Percentiles rank a stretch among this genome's conserved stretches.
These are phyloP conservation scores for Paecilomyces sp. DNA, from an alignment of 2,329 filamentous ascomycete genomes.

Conservation along the genomic window DNA sequence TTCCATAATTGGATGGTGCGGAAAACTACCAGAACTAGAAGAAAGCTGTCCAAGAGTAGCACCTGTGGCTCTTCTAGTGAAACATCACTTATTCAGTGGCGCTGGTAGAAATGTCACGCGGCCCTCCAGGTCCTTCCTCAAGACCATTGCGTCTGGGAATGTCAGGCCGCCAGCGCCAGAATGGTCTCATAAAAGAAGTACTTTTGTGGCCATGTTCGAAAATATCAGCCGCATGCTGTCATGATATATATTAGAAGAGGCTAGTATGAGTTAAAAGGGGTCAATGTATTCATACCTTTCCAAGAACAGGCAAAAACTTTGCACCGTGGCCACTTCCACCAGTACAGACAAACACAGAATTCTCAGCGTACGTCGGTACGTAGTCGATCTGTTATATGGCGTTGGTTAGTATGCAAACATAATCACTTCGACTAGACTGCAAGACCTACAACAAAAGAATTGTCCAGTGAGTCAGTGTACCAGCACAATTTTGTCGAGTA, in stretches of 20 bases:
- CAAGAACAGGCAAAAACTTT: conserved; percentile 29
- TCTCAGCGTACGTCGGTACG: conserved; percentile 19
- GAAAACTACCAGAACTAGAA: too few species aligned
- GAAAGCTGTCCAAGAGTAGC: too few species aligned
- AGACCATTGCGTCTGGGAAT: conserved; percentile 20
- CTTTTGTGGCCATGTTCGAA: conserved; percentile 18
- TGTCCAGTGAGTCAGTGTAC: conserved; percentile 31
- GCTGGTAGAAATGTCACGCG: conserved; percentile 8
- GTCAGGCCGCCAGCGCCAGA: conserved; percentile 25
- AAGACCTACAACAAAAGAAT: conserved; percentile 18
- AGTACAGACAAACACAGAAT: conserved; percentile 27
- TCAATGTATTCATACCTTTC: conserved; percentile 13
- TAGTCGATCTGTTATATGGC: conserved; percentile 18
- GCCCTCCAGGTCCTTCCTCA: conserved; percentile 20
- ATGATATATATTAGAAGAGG: conserved; percentile 2
- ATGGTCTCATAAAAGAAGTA: conserved; percentile 20
- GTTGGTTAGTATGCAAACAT: background rate
- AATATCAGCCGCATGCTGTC: conserved; percentile 25
- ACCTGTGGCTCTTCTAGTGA: too few species aligned
- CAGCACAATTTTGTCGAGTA: conserved; percentile 24
- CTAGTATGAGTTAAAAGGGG: too few species aligned
- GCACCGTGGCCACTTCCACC: conserved; percentile 31
- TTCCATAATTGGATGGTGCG: too few species aligned
- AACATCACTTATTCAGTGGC: too few species aligned
- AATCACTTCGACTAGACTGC: background rate